These are phyloP conservation scores for Glycine soja DNA, from an alignment of 306 rosid genomes.

Conservation along the genomic window DNA sequence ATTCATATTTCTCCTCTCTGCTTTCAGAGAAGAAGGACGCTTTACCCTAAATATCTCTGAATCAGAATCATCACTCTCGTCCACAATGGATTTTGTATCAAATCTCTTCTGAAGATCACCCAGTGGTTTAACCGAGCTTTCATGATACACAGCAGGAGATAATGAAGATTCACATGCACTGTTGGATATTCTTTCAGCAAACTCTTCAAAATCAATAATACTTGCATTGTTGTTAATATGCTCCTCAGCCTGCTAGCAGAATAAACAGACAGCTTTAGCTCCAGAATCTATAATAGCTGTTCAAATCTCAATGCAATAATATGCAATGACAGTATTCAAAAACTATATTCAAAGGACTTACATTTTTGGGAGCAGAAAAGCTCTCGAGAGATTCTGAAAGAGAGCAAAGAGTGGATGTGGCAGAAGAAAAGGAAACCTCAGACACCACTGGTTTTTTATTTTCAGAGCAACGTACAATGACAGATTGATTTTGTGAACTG, in stretches of 20 bases:
- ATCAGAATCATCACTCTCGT: constrained; percentile 85
- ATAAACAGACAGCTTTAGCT: constrained; percentile 41
- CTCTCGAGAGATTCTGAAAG: constrained; percentile 58
- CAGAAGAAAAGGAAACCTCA: constrained; percentile 64
- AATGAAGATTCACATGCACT: constrained; percentile 57
- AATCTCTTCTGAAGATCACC: constrained; percentile 44
- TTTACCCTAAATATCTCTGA: constrained; percentile 86
- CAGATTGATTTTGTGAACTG: constrained; percentile 50
- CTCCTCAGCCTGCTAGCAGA: constrained; percentile 60
- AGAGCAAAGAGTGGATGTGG: constrained; percentile 65
- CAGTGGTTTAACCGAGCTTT: constrained; percentile 51
- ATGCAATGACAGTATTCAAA: background rate
- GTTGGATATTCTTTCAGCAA: constrained; percentile 48
- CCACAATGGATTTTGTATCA: constrained; percentile 52
- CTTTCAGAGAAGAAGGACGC: constrained; percentile 81
- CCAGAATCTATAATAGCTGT: constrained; percentile 28
- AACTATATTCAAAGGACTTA: constrained; percentile 53
- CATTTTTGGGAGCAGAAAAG: constrained; percentile 52
- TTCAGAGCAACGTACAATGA: constrained; percentile 45
- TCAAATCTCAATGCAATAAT: constrained; percentile 28
- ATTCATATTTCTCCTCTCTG: constrained; percentile 63
- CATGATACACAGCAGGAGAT: constrained; percentile 54
- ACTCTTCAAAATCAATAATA: constrained; percentile 53
- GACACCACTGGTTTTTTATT: constrained; percentile 51
- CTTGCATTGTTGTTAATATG: constrained; percentile 45